Evolutionary conservation across 176 grass and related monocot genomes (phyloP).

Genomic region (Hordeum marinum): DNA sequence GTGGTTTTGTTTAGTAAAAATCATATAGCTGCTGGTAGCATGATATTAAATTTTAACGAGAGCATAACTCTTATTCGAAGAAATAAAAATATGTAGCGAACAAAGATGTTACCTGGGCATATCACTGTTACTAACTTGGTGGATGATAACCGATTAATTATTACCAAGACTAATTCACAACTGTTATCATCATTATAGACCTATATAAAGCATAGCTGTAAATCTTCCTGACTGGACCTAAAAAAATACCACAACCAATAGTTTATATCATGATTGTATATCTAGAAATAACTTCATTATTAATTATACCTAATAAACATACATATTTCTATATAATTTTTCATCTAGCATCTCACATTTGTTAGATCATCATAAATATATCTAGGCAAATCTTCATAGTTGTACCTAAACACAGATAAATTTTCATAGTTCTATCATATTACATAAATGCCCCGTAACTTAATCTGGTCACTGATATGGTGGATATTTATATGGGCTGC

Average conservation of each 20-base stretch:
- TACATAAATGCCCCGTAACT: neutral
- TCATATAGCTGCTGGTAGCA: neutral
- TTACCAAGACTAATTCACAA: neutral
- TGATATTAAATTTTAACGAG: neutral
- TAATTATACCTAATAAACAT: neutral
- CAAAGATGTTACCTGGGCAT: neutral
- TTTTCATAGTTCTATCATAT: neutral
- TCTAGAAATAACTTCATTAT: neutral
- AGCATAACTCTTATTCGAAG: neutral
- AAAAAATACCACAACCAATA: neutral
- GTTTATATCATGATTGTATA: neutral
- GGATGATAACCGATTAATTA: neutral
- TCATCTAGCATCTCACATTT: neutral
- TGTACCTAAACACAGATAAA: neutral
- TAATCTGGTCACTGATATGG: neutral
- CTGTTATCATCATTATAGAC: neutral
- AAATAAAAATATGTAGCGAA: neutral
- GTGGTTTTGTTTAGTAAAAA: neutral
- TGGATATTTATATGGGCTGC: neutral
- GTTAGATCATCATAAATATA: neutral
- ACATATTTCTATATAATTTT: neutral
- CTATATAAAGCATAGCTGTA: neutral
- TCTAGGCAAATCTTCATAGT: neutral
- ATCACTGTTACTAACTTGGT: neutral
- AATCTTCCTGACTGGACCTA: neutral